Conservation (phyloP, 805 yeast species). For the Saccharomycopsis babjevae region DNA sequence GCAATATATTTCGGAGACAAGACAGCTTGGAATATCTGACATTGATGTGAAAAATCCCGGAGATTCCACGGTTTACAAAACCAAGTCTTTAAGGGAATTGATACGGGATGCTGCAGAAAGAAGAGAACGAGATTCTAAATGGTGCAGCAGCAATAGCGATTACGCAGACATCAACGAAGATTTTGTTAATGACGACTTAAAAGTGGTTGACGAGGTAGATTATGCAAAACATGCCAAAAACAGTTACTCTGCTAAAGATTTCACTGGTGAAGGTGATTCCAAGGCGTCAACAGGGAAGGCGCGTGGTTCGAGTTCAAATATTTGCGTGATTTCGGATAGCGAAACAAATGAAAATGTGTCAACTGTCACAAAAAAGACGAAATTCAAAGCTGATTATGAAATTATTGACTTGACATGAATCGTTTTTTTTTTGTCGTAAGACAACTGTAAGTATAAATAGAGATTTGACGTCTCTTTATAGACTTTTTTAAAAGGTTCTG, state of each 20-base stretch:
- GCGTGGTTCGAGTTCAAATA: too few species aligned
- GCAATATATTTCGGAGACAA: constrained; percentile 32
- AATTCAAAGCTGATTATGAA: constrained; percentile 20
- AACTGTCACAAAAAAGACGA: neutral
- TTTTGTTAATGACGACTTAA: constrained; percentile 34
- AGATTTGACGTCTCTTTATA: too few species aligned
- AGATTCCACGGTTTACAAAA: neutral
- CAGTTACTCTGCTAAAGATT: constrained; percentile 10
- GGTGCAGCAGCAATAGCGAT: constrained; percentile 28
- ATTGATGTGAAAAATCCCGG: constrained; percentile 19
- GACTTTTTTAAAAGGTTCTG: too few species aligned
- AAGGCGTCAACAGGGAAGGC: too few species aligned
- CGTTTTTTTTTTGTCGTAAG: too few species aligned
- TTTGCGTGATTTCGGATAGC: too few species aligned
- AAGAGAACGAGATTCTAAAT: constrained; percentile 41
- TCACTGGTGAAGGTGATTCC: neutral
- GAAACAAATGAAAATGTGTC: too few species aligned
- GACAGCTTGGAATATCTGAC: constrained; percentile 26
- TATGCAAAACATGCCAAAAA: constrained; percentile 21
- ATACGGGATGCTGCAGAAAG: constrained; percentile 55
- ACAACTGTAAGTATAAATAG: too few species aligned
- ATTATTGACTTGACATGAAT: neutral
- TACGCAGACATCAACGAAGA: constrained; percentile 19
- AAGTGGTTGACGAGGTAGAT: constrained; percentile 20
- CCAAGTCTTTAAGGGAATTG: constrained; percentile 30